Evolutionary conservation across 73 alveolate species (phyloP), one percentile per base, ranked within the genome.

Genomic region (Paramecium biaurelia): DNA sequence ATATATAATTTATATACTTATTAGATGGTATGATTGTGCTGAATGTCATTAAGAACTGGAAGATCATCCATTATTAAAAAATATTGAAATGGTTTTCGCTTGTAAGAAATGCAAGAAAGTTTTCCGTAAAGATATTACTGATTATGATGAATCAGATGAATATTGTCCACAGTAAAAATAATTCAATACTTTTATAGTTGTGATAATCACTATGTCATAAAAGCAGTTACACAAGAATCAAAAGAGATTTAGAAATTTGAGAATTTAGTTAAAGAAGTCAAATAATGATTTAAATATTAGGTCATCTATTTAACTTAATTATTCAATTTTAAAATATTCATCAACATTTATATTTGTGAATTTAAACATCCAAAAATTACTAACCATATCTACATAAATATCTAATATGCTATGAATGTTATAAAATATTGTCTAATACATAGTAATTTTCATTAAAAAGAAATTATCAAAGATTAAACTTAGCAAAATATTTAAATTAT

Each of bases 101-200:
- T 96, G 99, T 92, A 96, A 96, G 92, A 96, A 94, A 76, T 96
- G 99, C 95, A 96, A 95, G 92, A 96, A 96, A 89, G 97, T 92
- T 56, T 96, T 96, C 92, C 93, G 99, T 67, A 96, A 96, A 89
- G 97, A 95, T 93, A 74, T 93, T 76, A 85, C 47, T 34, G 98
- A 95, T 59, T 93, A 35, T 76, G 99, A 96, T 24, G 99, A 96
- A 89, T 38, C 96, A 5, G 99, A 96, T 85, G 99, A 96, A 90
- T 96, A 86, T 92, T 96, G 99, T 93, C 99, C 99, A 15, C 94
- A 89, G 94, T 89, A 89, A 2, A 34, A 15, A 87, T n/a, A 35
- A 18, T 20, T 18, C 2, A 53, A 41, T 70, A 15, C 47, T 70
- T 86, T 59, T 63, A 28, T 42, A 89, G 94, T 70, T 89, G 94